phyloP scores from a whole-genome alignment of 2,329 filamentous ascomycete species.

The Beauveria caledonica region DNA sequence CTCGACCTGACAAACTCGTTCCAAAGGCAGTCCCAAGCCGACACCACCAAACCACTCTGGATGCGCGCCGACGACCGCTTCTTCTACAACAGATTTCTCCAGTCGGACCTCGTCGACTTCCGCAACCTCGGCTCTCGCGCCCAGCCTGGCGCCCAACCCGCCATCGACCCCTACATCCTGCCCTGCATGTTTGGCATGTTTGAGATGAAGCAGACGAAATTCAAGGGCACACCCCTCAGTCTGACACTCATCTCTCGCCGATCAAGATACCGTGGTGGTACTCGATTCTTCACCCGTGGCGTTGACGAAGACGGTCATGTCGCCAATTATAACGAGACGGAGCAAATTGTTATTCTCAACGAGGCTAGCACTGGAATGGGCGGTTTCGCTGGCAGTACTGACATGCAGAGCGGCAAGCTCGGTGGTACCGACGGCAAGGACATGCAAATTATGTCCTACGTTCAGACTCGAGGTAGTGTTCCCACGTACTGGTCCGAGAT shows the following conservation, averaged over 20 bases:
- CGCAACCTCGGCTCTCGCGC: constrained; percentile 55
- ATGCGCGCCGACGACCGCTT: constrained; percentile 91
- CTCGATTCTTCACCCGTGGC: constrained; percentile 89
- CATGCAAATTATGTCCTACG: constrained; percentile 84
- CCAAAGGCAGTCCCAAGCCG: constrained; percentile 78
- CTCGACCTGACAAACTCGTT: constrained; percentile 95
- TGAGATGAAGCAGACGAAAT: constrained; percentile 75
- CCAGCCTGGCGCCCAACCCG: constrained; percentile 62
- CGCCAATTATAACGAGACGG: constrained; percentile 99
- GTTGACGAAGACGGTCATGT: constrained; percentile 90
- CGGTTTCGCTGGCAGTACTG: constrained; percentile 69
- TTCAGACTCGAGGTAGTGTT: constrained; percentile 93
- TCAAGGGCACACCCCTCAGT: constrained; percentile 79
- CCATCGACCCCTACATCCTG: constrained; percentile 83
- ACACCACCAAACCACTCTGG: constrained; percentile 72
- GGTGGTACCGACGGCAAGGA: constrained; percentile 56
- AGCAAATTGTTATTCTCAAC: constrained; percentile 85
- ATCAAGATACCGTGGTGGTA: constrained; percentile 81
- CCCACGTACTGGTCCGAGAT: constrained; percentile 95
- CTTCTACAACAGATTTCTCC: constrained; percentile 96
- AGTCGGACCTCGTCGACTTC: constrained; percentile 86
- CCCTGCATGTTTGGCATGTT: constrained; percentile 96
- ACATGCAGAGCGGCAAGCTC: constrained; percentile 66
- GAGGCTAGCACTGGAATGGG: constrained; percentile 66
- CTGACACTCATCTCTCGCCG: constrained; percentile 82